phyloP scores from a whole-genome alignment of 164 flowering plant genomes.

The Vitis rotundifolia region DNA sequence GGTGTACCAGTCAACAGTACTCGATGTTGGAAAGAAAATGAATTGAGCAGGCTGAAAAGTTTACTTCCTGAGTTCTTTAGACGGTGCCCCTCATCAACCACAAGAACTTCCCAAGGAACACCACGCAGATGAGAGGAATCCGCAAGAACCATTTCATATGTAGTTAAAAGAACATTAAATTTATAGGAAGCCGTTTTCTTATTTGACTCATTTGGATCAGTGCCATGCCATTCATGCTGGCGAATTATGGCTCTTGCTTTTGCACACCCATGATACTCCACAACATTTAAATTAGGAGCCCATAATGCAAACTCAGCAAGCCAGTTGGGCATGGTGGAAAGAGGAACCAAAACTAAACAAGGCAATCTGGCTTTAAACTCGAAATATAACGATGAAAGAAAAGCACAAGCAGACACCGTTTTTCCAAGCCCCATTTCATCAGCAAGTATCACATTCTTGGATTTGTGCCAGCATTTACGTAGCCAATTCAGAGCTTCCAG shows the following conservation, averaged over 20 bases:
- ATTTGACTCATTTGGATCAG: constrained; percentile 32
- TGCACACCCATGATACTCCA: constrained; percentile 97
- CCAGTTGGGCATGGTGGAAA: constrained; percentile 99
- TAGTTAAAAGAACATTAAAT: constrained; percentile 90
- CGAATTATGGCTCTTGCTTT: constrained; percentile 88
- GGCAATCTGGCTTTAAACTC: constrained; percentile 83
- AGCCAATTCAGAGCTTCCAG: constrained; percentile 98
- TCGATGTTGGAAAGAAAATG: constrained; percentile 92
- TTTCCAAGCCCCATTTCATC: constrained; percentile 99
- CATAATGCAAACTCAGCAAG: constrained; percentile 86
- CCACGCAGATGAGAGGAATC: constrained; percentile 84
- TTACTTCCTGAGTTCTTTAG: constrained; percentile 91
- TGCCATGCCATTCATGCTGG: constrained; percentile 95
- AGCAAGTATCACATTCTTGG: constrained; percentile 95
- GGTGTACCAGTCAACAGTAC: constrained; percentile 97
- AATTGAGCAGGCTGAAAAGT: constrained; percentile 90
- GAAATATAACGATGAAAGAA: constrained; percentile 74
- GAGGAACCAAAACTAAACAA: constrained; percentile 94
- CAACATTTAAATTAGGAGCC: constrained; percentile 94
- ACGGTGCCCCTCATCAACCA: constrained; percentile 99
- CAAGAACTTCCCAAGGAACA: constrained; percentile 98
- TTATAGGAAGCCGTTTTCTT: constrained; percentile 58
- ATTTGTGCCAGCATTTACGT: constrained; percentile 88
- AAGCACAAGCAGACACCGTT: constrained; percentile 96
- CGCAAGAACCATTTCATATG: constrained; percentile 97